Base-by-base conservation (phyloP, 352 stramenopile genomes). In the Phytophthora citricola region DNA sequence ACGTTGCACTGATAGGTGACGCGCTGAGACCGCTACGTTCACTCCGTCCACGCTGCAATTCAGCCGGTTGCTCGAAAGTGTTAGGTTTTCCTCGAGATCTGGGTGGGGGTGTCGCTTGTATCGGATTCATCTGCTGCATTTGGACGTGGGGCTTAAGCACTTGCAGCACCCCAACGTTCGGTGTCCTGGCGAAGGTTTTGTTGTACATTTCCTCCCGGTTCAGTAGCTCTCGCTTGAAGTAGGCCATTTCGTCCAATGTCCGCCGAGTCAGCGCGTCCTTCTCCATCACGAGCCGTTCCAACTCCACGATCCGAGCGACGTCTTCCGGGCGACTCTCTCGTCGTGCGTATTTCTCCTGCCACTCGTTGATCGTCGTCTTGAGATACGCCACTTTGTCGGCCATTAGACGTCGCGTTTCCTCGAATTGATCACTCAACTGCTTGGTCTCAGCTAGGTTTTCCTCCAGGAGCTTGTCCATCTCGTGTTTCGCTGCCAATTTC, bases 181-280 rank as follows among this genome's bases (percentile, higher is more conserved):
- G 90, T 9, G 77, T 71, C 6, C 83, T 65, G 2, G 85, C 85
- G 36, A 98, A 98, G 1, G 92, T 96, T 51, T 97, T 97, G 77
- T 98, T 98, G 84, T 97, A 98, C 75, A 88, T 97, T 53, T 97
- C 89, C 63, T 98, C 93, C 14, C 93, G 91, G 57, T 98, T 98
- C 15, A 97, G 70, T 29, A 98, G 69, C 70, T 98, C 93, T 3
- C 90, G 82, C 76, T 98, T 97, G 63, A 97, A 95, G 63, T 94
- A 97, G n/a, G 85, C 81, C 89, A 97, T 96, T 63, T 98, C 93
- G 51, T 97, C 90, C 58, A 87, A 58, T 20, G 83, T 90, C 34
- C 82, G 73, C 45, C 76, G 72, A 24, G 92, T 79, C 8, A 94
- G 63, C 32, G 76, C 79, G 14, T 97, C 87, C 29, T 89, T 91